These are phyloP conservation scores for Hypericum androsaemum DNA, from an alignment of 345 rosid species.

Conservation along the genomic window DNA sequence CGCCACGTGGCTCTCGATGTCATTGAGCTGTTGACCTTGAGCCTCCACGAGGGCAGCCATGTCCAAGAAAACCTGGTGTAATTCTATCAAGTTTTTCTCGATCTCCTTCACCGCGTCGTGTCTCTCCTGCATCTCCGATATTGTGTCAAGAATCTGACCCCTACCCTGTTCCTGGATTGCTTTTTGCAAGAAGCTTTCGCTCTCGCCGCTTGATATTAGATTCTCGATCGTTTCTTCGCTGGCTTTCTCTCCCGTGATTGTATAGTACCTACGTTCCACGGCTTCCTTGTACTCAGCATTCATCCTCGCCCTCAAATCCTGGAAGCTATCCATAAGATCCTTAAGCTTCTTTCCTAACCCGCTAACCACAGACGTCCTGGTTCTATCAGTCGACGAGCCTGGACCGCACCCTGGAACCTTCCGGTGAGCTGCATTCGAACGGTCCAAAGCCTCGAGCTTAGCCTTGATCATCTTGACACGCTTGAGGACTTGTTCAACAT, in stretches of 20 bases:
- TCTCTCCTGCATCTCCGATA: constrained; percentile 82
- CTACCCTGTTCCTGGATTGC: constrained; percentile 87
- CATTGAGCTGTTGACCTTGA: constrained; percentile 78
- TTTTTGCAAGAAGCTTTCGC: constrained; percentile 71
- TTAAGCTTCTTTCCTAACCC: constrained; percentile 73
- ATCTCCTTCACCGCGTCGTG: constrained; percentile 78
- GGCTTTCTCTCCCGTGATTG: constrained; percentile 59
- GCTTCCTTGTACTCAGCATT: constrained; percentile 60
- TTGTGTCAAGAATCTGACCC: constrained; percentile 69
- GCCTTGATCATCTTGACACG: constrained; percentile 54
- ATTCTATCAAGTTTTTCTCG: constrained; percentile 69
- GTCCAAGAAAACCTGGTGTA: constrained; percentile 78
- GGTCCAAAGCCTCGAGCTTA: constrained; percentile 64
- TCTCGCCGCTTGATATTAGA: constrained; percentile 72
- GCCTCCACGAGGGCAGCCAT: constrained; percentile 84
- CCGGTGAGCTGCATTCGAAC: constrained; percentile 47
- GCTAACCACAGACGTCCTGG: constrained; percentile 63
- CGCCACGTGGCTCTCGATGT: constrained; percentile 69
- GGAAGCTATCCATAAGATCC: constrained; percentile 70
- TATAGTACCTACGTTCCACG: constrained; percentile 66
- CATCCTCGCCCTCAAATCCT: constrained; percentile 46
- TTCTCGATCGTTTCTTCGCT: constrained; percentile 68
- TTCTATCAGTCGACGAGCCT: constrained; percentile 71
- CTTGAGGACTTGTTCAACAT: constrained; percentile 54
- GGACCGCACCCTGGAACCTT: constrained; percentile 63